Percentiles rank a stretch among this genome's conserved stretches.
These are phyloP conservation scores for Alternaria tenuissima DNA, from an alignment of 2,329 filamentous ascomycete species.

Conservation along the genomic window DNA sequence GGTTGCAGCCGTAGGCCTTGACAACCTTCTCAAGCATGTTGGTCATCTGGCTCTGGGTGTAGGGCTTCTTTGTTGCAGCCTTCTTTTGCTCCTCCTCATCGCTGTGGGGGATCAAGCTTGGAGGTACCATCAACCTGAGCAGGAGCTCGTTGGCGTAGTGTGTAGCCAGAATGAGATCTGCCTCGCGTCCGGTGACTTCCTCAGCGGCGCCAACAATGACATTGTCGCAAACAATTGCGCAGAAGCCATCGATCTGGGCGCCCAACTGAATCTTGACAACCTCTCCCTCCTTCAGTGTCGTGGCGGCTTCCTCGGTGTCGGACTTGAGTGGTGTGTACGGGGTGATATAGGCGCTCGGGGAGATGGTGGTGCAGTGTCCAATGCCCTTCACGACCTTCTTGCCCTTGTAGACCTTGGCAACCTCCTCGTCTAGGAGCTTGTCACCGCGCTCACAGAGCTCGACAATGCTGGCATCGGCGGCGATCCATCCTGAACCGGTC, in stretches of 20 bases:
- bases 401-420: conserved; percentile 95
- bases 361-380: conserved; percentile 93
- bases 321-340: conserved; percentile 93
- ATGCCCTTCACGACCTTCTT: conserved; percentile 97
- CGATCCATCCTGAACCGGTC: conserved; percentile 66
- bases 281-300: conserved; percentile 83
- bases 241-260: conserved; percentile 97
- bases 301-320: conserved; percentile 83
- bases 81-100: conserved; percentile 96
- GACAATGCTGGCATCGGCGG: conserved; percentile 90
- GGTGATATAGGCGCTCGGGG: conserved; percentile 91
- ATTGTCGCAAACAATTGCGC: conserved; percentile 94
- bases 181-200: conserved; percentile 76
- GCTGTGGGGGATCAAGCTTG: conserved; percentile 82
- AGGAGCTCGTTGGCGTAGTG: conserved; percentile 97
- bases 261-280: conserved; percentile 98
- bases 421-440: conserved; percentile 91
- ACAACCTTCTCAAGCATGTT: conserved; percentile 88
- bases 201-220: conserved; percentile 75
- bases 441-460: conserved; percentile 96
- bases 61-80: conserved; percentile 79
- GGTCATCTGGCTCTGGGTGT: conserved; percentile 86
- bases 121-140: conserved; percentile 87
- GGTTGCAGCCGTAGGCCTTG: conserved; percentile 87
- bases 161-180: conserved; percentile 88